These are phyloP conservation scores for Didymella segeticola DNA, from an alignment of 2,329 filamentous ascomycete species.

Conservation along the genomic window DNA sequence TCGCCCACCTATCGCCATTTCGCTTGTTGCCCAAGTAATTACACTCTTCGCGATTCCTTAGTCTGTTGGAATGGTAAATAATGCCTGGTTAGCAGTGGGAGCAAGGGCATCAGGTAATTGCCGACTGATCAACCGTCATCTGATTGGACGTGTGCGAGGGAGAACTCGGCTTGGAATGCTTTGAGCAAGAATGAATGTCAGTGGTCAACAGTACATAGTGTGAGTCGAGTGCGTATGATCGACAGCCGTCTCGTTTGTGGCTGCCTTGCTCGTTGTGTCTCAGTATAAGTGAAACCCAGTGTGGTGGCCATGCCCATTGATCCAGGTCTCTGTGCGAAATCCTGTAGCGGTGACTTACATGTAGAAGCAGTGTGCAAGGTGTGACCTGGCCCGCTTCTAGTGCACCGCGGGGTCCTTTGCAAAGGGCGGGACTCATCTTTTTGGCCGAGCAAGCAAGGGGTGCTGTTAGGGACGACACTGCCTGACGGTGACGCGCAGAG, in stretches of 20 bases:
- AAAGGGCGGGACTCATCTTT: conserved; percentile 41
- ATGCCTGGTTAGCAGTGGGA: conserved; percentile 46
- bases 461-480: conserved; percentile 32
- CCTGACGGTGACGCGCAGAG: conserved; percentile 38
- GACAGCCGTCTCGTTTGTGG: conserved; percentile 43
- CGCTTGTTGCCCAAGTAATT: conserved; percentile 43
- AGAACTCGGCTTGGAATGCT: conserved; percentile 45
- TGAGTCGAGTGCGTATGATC: conserved; percentile 41
- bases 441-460: conserved; percentile 46
- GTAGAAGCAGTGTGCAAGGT: conserved; percentile 39
- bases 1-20: conserved; percentile 35
- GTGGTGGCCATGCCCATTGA: conserved; percentile 45
- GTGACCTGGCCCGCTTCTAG: conserved; percentile 42
- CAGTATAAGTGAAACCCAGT: conserved; percentile 39
- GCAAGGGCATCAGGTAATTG: conserved; percentile 46
- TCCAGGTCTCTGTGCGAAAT: conserved; percentile 37
- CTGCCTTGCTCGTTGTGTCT: conserved; percentile 35
- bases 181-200: conserved; percentile 46
- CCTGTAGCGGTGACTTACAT: conserved; percentile 41
- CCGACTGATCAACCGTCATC: conserved; percentile 39
- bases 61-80: conserved; percentile 43
- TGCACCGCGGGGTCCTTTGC: conserved; percentile 30
- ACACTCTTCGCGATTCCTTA: conserved; percentile 34
- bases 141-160: conserved; percentile 49
- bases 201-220: conserved; percentile 43